A percentile compares a stretch with the other conserved stretches of the same genome.
phyloP scores from a whole-genome alignment of 2,329 filamentous ascomycete species.

The Fusarium annulatum region DNA sequence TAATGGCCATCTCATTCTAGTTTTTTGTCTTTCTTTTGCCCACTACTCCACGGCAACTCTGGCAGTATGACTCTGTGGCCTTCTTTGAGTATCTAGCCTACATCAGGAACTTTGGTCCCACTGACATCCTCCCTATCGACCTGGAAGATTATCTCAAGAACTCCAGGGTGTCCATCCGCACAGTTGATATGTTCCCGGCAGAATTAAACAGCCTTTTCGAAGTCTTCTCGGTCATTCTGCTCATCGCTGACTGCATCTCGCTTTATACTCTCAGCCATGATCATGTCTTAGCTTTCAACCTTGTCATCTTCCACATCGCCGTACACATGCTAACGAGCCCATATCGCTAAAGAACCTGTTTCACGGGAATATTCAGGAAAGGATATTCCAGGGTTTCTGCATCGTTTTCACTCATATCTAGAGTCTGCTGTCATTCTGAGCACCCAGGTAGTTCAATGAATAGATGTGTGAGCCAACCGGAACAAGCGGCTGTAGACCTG shows the following conservation, averaged over 20 bases:
- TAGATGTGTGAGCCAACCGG: no score
- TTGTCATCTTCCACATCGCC: neutral
- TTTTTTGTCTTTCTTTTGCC: neutral
- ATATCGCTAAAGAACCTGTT: neutral
- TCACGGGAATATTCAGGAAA: no score
- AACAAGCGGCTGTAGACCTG: no score
- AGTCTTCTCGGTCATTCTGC: neutral
- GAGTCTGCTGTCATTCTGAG: no score
- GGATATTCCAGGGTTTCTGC: no score
- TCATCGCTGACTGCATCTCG: neutral
- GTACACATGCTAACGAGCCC: neutral
- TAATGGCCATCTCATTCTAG: neutral
- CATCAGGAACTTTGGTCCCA: fast-evolving
- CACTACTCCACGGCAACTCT: neutral
- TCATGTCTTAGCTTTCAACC: neutral
- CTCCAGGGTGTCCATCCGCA: neutral
- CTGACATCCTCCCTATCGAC: no score
- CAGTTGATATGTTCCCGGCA: no score
- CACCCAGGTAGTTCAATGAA: no score
- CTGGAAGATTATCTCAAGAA: neutral
- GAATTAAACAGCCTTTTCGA: neutral
- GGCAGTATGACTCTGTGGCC: fast-evolving
- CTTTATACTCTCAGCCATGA: neutral
- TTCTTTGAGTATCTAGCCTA: neutral
- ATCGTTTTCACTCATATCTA: no score